These are phyloP conservation scores for Tricladium varicosporioides DNA, from an alignment of 2,329 filamentous ascomycete species.

Conservation along the genomic window DNA sequence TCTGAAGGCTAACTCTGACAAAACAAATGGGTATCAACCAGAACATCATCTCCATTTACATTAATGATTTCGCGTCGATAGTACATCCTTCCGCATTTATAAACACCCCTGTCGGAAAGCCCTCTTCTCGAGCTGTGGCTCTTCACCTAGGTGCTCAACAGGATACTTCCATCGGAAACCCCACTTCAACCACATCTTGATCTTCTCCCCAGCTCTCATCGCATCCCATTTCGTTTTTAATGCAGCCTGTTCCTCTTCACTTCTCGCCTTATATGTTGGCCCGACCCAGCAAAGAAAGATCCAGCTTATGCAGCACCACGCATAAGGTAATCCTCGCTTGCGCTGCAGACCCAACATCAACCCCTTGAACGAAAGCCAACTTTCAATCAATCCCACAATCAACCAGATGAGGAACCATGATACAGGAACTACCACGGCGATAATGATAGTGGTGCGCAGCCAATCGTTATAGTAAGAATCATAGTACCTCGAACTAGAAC, in stretches of 20 bases:
- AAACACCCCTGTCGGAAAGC: slow-evolving; percentile 33
- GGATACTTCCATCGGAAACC: slow-evolving; percentile 27
- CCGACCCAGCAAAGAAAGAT: slow-evolving; percentile 21
- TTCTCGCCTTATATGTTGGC: slow-evolving; percentile 24
- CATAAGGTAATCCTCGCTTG: slow-evolving; percentile 21
- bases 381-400: slow-evolving; percentile 17
- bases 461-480: slow-evolving; percentile 5
- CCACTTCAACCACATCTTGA: slow-evolving; percentile 24
- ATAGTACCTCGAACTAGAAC: slow-evolving; percentile 4
- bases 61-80: background rate
- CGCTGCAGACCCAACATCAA: slow-evolving; percentile 22
- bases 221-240: slow-evolving; percentile 19
- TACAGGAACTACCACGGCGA: slow-evolving; percentile 15
- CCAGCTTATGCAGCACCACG: slow-evolving; percentile 22
- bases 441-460: slow-evolving; percentile 7
- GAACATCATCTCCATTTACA: background rate
- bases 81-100: background rate
- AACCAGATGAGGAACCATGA: slow-evolving; percentile 21
- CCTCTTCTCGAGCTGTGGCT: slow-evolving; percentile 22
- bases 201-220: slow-evolving; percentile 16
- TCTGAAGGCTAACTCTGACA: background rate
- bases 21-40: background rate
- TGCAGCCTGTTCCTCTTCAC: slow-evolving; percentile 19
- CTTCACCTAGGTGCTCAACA: slow-evolving; percentile 16
- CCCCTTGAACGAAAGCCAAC: slow-evolving; percentile 23